Evolutionary conservation across 495 filamentous ascomycete species (phyloP), one percentile per base, ranked within the genome.

Genomic region (Aspergillus indologenus): DNA sequence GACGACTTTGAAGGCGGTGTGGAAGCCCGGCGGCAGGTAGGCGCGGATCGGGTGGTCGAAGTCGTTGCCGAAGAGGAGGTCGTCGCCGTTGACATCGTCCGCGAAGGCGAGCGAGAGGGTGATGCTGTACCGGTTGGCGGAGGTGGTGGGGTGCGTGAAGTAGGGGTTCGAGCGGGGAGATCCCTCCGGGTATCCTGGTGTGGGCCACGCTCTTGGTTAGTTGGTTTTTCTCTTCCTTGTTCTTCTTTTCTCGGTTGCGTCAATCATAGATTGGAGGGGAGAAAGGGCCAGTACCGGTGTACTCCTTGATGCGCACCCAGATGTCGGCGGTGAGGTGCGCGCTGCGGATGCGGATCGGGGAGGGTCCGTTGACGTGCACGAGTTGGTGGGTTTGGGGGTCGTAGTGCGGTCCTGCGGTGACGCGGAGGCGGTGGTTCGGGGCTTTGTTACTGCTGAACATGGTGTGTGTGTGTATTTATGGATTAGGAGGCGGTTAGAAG

Each of bases 31-130:
- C 0, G 94, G 94, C 0, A 98, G 77, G n/a, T 86, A 80, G 63
- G 94, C 86, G 43, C 90, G 84, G 57, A 98, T 90, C 0, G 92
- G 90, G 23, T 86, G 82, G 63, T 94, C 90, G 60, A 97, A 96
- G 73, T 96, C 89, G 69, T 97, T 97, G 18, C 93, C 93, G 58
- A 92, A 96, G 34, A 96, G 80, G 1, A 97, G 81, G 54, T 91
- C 87, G 21, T 84, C 72, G 45, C 85, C 91, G 7, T 80, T 78
- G 24, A 96, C 85, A 51, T 75, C 75, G 43, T 75, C 68, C 62
- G 89, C 87, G 48, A 87, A 90, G 6, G 81, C 79, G 68, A 97
- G 89, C 18, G 81, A 76, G 69, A 96, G 88, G 29, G 81, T 81
- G 63, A 98, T 88, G 65, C 82, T 86, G 75, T 97, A 97, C 61